phyloP scores from a whole-genome alignment of 495 filamentous ascomycete genomes.

The Aspergillus hancockii region DNA sequence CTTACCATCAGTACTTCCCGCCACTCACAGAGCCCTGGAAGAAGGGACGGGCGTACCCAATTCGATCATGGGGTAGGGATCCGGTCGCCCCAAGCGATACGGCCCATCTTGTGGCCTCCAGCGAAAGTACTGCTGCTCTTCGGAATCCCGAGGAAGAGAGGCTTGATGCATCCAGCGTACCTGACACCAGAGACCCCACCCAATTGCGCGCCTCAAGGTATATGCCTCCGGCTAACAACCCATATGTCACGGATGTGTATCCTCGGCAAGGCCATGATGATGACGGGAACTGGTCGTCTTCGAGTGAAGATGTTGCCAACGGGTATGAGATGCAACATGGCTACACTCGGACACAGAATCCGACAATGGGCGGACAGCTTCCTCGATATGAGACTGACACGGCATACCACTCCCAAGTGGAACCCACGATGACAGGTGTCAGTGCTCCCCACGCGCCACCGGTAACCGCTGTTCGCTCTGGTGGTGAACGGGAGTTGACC shows the following conservation, averaged over 20 bases:
- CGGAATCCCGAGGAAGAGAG: constrained; percentile 38
- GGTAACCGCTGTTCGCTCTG: constrained; percentile 14
- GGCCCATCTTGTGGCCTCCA: constrained; percentile 7
- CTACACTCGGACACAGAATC: constrained; percentile 31
- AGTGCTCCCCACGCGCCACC: constrained; percentile 13
- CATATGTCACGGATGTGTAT: constrained; percentile 30
- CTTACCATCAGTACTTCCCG: constrained; percentile 61
- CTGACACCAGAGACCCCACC: constrained; percentile 7
- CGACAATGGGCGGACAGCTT: constrained; percentile 20
- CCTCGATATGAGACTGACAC: constrained; percentile 34
- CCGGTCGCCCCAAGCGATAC: constrained; percentile 28
- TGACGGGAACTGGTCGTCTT: constrained; percentile 44
- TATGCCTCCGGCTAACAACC: constrained; percentile 18
- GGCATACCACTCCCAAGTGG: constrained; percentile 36
- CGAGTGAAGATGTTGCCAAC: constrained; percentile 43
- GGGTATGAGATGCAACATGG: constrained; percentile 47
- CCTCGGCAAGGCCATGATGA: constrained; percentile 33
- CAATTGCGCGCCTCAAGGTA: constrained; percentile 16
- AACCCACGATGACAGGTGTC: constrained; percentile 12
- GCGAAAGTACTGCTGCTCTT: constrained; percentile 33
- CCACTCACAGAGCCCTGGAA: constrained; percentile 54
- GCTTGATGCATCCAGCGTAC: constrained; percentile 18
- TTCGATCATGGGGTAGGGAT: constrained; percentile 57
- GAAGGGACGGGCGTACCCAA: constrained; percentile 64
- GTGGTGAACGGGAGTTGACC: constrained; percentile 26